Base-by-base conservation (phyloP, 1,284 basidiomycete species). In the Quambalaria eucalypti region DNA sequence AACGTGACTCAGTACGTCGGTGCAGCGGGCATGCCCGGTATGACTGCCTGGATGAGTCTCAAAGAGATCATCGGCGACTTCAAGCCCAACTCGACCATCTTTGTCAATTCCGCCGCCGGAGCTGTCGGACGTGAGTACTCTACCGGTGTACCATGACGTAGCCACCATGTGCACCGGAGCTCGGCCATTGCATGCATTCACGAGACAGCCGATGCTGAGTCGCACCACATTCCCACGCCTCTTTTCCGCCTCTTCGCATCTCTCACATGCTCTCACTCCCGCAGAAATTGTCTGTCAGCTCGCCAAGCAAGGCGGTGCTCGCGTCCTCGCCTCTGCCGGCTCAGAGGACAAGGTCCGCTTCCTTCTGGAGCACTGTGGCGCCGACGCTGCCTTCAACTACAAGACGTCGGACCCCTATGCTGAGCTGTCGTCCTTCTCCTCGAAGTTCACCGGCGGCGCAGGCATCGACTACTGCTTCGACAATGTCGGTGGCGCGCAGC, bases 341-440 rank as follows among this genome's bases (percentile, higher is more conserved):
- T 82, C 83, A 0, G 71, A 80, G 9, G 87, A 88, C 30, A 96
- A 96, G 76, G 88, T 87, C 74, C 78, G 80, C 7, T 90, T 88
- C 84, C 82, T 95, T 33, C 81, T 85, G 73, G 80, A 83, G 47
- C 86, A 89, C 53, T 77, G 93, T 26, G 88, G 88, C 16, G 85
- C 87, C 48, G 87, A 91, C 67, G 82, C 81, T 52, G 87, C 85
- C 0, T 78, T 95, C 71, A 87, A 95, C 76, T 95, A 96, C 79
- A 95, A 93, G 77, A 81, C 77, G 0, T 75, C 75, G 16, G 76
- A 77, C 46, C 81, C 81, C 10, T 83, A 82, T 7, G 52, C 50
- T 31, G 61, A 64, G 31, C 61, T 66, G 50, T 56, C 60, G 14
- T 25, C 54, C 7, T 54, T 54, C 28, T 21, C 19, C 12, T n/a